Percentiles rank a stretch among this genome's conserved stretches.
Evolutionary conservation across 495 filamentous ascomycete genomes (phyloP).

Genomic region (Penicillium argentinense): DNA sequence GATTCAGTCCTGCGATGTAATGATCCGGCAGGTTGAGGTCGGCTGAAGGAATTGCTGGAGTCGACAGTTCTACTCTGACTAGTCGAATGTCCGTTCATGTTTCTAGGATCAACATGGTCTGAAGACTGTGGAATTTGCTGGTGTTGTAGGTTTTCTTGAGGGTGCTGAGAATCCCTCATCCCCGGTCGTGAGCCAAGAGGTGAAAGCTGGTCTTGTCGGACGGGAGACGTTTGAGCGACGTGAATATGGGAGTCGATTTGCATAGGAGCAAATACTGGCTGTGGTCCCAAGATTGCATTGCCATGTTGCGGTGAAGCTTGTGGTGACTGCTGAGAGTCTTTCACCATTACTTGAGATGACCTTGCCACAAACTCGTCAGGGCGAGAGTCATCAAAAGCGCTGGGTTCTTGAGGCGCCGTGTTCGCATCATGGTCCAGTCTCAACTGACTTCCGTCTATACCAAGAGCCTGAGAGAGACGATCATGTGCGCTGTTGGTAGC

Average conservation of each 20-base stretch:
- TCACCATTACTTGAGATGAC: slow-evolving; percentile 44
- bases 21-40: background rate
- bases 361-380: slow-evolving; percentile 11
- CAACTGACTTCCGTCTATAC: slow-evolving; percentile 24
- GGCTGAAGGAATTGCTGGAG: slow-evolving; percentile 16
- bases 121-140: background rate
- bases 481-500: slow-evolving; percentile 37
- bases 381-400: background rate
- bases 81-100: slow-evolving; percentile 5
- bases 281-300: background rate
- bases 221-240: slow-evolving; percentile 28
- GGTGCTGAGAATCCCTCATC: background rate
- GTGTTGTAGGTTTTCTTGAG: background rate
- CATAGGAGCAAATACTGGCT: slow-evolving; percentile 4
- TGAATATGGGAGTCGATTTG: slow-evolving; percentile 19
- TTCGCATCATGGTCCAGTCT: slow-evolving; percentile 2
- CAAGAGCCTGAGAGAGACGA: slow-evolving; percentile 42
- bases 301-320: slow-evolving; percentile 9
- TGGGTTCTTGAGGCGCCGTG: background rate
- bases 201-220: slow-evolving; percentile 25
- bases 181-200: slow-evolving; percentile 16
- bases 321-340: slow-evolving; percentile 51
- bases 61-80: slow-evolving; percentile 7
- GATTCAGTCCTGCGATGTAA: slow-evolving; percentile 1
- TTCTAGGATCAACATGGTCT: background rate